Conservation (phyloP, 1,284 basidiomycete genomes). For the Cutaneotrichosporon sp. region DNA sequence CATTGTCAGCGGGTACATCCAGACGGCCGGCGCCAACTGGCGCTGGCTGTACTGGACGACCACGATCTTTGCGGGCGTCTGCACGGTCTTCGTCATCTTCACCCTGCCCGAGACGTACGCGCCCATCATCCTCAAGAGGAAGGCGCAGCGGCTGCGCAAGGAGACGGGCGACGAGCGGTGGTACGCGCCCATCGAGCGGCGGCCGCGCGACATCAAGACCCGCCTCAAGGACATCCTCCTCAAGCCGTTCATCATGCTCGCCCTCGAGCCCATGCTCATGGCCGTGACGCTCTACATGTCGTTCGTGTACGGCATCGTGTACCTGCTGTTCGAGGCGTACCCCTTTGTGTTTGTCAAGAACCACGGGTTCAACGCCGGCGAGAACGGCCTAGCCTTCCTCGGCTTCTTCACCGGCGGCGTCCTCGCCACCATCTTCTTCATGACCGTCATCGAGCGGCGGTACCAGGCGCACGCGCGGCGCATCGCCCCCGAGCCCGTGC, state of each 20-base stretch:
- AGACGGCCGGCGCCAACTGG: conserved; percentile 54
- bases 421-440: conserved; percentile 32
- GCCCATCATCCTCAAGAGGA: conserved; percentile 59
- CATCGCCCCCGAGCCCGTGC: conserved; percentile 32
- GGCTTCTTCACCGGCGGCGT: conserved; percentile 56
- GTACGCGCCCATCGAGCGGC: conserved; percentile 53
- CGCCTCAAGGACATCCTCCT: conserved; percentile 57
- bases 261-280: conserved; percentile 75
- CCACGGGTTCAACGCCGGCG: conserved; percentile 57
- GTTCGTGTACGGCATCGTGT: conserved; percentile 52
- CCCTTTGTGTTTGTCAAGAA: conserved; percentile 56
- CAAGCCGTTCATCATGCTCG: conserved; percentile 67
- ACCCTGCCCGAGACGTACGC: conserved; percentile 74
- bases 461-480: conserved; percentile 35
- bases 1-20: conserved; percentile 64
- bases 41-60: conserved; percentile 69
- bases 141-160: conserved; percentile 58
- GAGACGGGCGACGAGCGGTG: conserved; percentile 68
- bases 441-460: conserved; percentile 31
- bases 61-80: conserved; percentile 61
- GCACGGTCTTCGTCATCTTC: conserved; percentile 58
- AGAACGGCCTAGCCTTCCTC: conserved; percentile 57
- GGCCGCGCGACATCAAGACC: conserved; percentile 27
- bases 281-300: conserved; percentile 68
- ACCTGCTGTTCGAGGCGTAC: conserved; percentile 51